Evolutionary conservation across 2,329 filamentous ascomycete species (phyloP).

Genomic region (Fusarium sp.): DNA sequence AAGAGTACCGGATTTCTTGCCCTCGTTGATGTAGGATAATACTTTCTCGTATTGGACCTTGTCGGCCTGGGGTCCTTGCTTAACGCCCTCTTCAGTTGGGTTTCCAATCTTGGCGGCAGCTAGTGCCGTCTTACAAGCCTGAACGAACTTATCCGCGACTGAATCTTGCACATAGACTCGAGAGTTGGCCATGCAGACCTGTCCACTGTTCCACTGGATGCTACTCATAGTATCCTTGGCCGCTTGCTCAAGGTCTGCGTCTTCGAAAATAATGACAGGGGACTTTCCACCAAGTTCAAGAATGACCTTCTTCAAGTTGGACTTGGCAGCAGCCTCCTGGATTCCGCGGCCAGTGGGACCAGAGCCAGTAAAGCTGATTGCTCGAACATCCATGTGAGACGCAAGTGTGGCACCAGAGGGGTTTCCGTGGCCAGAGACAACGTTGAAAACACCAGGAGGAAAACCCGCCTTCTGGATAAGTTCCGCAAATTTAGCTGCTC

Average conservation of each 20-base stretch:
- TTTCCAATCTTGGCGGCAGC: conserved; percentile 11
- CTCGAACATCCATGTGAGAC: conserved; percentile 75
- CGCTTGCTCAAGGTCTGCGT: conserved; percentile 50
- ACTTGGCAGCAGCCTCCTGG: conserved; percentile 76
- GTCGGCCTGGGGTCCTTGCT: conserved; percentile 35
- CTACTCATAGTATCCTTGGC: conserved; percentile 62
- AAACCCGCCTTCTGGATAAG: conserved; percentile 79
- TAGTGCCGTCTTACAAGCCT: conserved; percentile 13
- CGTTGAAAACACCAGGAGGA: conserved; percentile 79
- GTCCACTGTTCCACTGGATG: conserved; percentile 66
- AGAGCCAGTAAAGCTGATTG: conserved; percentile 82
- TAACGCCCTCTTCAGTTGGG: not conserved
- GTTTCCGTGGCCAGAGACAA: conserved; percentile 76
- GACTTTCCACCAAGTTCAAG: conserved; percentile 77
- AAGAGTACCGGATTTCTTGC: conserved; percentile 18
- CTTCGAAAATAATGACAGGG: conserved; percentile 72
- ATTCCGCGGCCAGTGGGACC: conserved; percentile 77
- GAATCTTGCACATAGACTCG: conserved; percentile 67
- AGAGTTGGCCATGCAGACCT: conserved; percentile 70
- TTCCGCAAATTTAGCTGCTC: conserved; percentile 52
- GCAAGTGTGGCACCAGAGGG: conserved; percentile 75
- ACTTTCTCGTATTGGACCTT: conserved; percentile 28
- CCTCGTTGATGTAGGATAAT: conserved; percentile 29
- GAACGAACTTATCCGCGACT: conserved; percentile 51
- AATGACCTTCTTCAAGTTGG: conserved; percentile 72